Conservation (phyloP, 2,329 filamentous ascomycete species). For the Pseudogymnoascus sp. region DNA sequence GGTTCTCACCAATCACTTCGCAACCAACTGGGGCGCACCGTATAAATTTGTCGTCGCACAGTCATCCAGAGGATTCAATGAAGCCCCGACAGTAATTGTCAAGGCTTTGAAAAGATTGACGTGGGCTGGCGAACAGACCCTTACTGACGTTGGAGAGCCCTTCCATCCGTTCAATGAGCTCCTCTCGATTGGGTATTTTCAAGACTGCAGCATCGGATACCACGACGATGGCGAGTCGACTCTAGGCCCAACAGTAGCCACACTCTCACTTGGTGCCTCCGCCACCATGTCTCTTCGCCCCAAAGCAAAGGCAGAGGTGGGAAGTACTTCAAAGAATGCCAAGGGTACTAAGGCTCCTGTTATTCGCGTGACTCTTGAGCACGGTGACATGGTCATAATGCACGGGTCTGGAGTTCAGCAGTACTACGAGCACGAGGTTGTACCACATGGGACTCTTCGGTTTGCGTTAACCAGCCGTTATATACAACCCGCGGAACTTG, state of each 20-base stretch:
- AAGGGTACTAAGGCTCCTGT: constrained; percentile 27
- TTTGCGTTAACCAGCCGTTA: constrained; percentile 50
- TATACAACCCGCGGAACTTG: constrained; percentile 37
- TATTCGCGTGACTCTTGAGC: constrained; percentile 38
- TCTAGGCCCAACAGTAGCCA: constrained; percentile 53
- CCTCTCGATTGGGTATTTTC: constrained; percentile 53
- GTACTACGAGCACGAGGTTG: constrained; percentile 50
- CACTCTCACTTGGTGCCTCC: constrained; percentile 49
- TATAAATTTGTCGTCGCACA: constrained; percentile 58
- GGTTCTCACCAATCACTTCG: constrained; percentile 42
- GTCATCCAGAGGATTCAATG: constrained; percentile 39
- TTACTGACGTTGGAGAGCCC: constrained; percentile 19
- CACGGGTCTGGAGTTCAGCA: constrained; percentile 50
- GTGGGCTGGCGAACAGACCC: constrained; percentile 42
- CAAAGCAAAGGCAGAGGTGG: constrained; percentile 34
- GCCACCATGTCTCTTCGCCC: constrained; percentile 50
- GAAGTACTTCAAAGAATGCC: constrained; percentile 22
- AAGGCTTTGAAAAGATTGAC: constrained; percentile 43
- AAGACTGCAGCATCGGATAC: constrained; percentile 49
- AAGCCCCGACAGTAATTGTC: constrained; percentile 40
- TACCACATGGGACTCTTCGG: constrained; percentile 39
- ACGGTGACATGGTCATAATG: constrained; percentile 60
- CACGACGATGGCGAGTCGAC: constrained; percentile 60
- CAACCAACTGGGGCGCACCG: constrained; percentile 43
- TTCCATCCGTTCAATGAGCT: constrained; percentile 51